Evolutionary conservation across 495 filamentous ascomycete genomes (phyloP).

Genomic region (Physcia stellaris): DNA sequence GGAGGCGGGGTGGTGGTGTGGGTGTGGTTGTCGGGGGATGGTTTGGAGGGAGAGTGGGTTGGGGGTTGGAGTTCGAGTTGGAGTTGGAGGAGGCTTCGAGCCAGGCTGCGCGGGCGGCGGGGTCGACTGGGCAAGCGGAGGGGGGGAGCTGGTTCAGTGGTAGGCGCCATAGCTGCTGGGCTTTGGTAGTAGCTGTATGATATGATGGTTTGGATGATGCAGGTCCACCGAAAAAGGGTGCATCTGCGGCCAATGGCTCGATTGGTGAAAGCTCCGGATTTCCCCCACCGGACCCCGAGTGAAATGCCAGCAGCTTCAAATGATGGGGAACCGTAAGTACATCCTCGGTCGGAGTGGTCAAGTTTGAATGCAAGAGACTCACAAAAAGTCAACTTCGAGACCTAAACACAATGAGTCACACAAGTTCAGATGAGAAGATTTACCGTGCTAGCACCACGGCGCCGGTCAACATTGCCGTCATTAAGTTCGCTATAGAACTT

Average conservation of each 20-base stretch:
- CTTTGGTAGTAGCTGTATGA: background rate
- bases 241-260: no score
- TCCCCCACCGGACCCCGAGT: conserved; percentile 1
- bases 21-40: conserved; percentile 27
- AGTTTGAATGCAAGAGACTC: background rate
- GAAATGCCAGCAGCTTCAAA: no score
- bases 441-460: conserved; percentile 91
- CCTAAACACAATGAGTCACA: conserved; percentile 36
- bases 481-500: conserved; percentile 89
- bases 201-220: no score
- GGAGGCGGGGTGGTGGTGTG: conserved; percentile 15
- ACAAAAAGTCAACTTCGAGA: conserved; percentile 1
- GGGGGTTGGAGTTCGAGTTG: background rate
- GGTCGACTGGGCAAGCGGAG: conserved; percentile 71
- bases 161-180: conserved; percentile 13
- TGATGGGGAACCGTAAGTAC: background rate
- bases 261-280: no score
- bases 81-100: conserved; percentile 29
- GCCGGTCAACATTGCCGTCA: conserved; percentile 97
- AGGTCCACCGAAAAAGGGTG: no score
- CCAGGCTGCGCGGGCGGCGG: conserved; percentile 74
- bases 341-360: background rate
- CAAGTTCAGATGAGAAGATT: conserved; percentile 36
- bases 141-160: conserved; percentile 16
- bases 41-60: conserved; percentile 19